Conservation (phyloP, 2,329 filamentous ascomycete genomes). For the Fonsecaea nubica region DNA sequence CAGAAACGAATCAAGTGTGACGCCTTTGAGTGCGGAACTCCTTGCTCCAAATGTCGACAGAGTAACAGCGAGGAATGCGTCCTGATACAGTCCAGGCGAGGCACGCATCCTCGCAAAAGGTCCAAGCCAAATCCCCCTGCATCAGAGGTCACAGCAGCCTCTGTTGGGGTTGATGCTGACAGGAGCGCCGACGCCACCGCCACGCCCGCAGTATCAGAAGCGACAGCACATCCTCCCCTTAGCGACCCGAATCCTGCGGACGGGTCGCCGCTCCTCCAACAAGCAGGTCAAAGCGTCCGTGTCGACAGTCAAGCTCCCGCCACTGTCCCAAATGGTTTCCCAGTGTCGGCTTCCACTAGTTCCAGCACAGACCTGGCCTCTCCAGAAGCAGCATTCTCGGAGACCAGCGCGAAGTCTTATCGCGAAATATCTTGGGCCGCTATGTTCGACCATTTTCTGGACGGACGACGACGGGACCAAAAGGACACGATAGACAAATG, state of each 20-base stretch:
- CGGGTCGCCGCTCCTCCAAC: conserved; percentile 5
- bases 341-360: conserved; percentile 5
- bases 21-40: conserved; percentile 19
- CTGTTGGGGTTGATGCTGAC: conserved; percentile 14
- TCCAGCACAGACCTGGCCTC: conserved; percentile 17
- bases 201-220: conserved; percentile 9
- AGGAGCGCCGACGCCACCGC: conserved; percentile 3
- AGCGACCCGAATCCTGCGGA: conserved; percentile 8
- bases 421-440: conserved; percentile 21
- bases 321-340: conserved; percentile 9
- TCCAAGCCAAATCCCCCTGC: conserved; percentile 15
- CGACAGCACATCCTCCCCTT: conserved; percentile 12
- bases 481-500: conserved; percentile 23
- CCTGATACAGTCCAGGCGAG: conserved; percentile 19
- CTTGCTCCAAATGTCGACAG: conserved; percentile 21
- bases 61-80: conserved; percentile 22
- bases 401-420: conserved; percentile 21
- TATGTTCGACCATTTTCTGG: conserved; percentile 24
- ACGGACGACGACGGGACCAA: conserved; percentile 17
- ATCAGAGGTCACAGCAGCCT: conserved; percentile 8
- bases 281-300: conserved; percentile 6
- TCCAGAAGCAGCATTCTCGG: conserved; percentile 15
- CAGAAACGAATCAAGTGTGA: conserved; percentile 26
- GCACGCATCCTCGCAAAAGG: conserved; percentile 22
- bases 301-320: conserved; percentile 1